Evolutionary conservation across 371 early-diverging fungal genomes (phyloP).

Genomic region (Enterospora canceri): DNA sequence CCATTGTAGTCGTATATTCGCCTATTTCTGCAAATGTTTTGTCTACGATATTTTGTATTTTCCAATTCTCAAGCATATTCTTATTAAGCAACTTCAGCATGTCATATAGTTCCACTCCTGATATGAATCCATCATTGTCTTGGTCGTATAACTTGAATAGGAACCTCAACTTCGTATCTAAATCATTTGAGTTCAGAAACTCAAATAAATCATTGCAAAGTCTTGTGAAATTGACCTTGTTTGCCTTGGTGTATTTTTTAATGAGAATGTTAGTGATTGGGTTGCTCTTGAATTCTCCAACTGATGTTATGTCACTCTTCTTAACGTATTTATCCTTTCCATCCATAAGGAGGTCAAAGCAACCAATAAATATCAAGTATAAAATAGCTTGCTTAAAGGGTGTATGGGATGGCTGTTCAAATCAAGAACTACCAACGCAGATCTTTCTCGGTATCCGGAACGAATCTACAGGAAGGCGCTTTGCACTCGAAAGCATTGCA

Average conservation of each 20-base stretch:
- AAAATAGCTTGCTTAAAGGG: not conserved
- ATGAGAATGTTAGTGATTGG: slow-evolving; percentile 1
- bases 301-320: not conserved
- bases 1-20: not conserved
- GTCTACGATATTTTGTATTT: slow-evolving; percentile 93
- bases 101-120: slow-evolving; percentile 11
- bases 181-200: slow-evolving; percentile 1
- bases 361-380: too few species aligned
- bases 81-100: slow-evolving; percentile 56
- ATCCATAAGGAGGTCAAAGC: too few species aligned
- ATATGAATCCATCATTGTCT: slow-evolving; percentile 9
- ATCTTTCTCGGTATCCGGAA: slow-evolving; percentile 17
- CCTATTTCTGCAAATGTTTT: slow-evolving; percentile 61
- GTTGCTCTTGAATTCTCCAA: slow-evolving; percentile 5
- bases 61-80: slow-evolving; percentile 73
- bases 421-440: slow-evolving; percentile 1
- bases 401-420: not conserved
- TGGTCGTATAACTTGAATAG: slow-evolving; percentile 8
- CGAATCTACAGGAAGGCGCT: slow-evolving; percentile 10
- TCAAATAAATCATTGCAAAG: slow-evolving; percentile 1
- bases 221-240: not conserved
- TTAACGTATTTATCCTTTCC: not conserved
- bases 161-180: slow-evolving; percentile 10
- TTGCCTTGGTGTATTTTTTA: slow-evolving; percentile 1
- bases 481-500: slow-evolving; percentile 36